Evolutionary conservation across 2,329 filamentous ascomycete genomes (phyloP), one percentile per base, ranked within the genome.

Genomic region (Purpureocillium takamizusanense): DNA sequence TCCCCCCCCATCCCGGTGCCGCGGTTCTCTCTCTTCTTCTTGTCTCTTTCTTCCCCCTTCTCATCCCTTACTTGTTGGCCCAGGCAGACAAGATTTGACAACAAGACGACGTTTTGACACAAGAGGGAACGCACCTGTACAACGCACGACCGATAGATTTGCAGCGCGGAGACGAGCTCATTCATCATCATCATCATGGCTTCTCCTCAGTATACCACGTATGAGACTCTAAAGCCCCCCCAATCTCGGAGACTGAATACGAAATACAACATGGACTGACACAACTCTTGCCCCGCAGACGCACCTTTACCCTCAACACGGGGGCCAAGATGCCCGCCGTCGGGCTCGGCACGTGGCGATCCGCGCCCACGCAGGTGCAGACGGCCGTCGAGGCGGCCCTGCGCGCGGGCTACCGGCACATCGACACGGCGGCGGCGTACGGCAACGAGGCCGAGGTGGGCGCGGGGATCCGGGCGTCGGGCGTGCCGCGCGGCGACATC

Each of bases 311-410:
- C 49, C 76, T 86, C 59, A 84, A 86, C 65, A 81, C 79, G 38
- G 85, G 86, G 42, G 81, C 75, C 59, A 80, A 85, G 64, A 92
- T 92, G 44, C 83, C 83, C 40, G 79, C 80, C 50, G 62, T 89
- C 47, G 84, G 83, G 44, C 71, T 89, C 33, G 85, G 85, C 40
- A 89, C 85, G 40, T 89, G 84, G 83, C 83, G 87, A 55, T 86
- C 83, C 35, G 59, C 71, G 52, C 78, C 81, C 40, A 62, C 83
- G 48, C 73, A 86, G 60, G 82, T 86, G 40, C 70, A 74, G 49
- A 64, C 74, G 38, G 86, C 86, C 39, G 85, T 90, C 46, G 77
- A 84, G 61, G 67, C 68, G 28, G 83, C 83, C 18, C 69, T 88
- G 21, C 67, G 68, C 44, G 63, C 66, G 32, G 84, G 84, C 42